phyloP scores from a whole-genome alignment of 1,139 yeast genomes.

The Geotrichum phurueaensis region DNA sequence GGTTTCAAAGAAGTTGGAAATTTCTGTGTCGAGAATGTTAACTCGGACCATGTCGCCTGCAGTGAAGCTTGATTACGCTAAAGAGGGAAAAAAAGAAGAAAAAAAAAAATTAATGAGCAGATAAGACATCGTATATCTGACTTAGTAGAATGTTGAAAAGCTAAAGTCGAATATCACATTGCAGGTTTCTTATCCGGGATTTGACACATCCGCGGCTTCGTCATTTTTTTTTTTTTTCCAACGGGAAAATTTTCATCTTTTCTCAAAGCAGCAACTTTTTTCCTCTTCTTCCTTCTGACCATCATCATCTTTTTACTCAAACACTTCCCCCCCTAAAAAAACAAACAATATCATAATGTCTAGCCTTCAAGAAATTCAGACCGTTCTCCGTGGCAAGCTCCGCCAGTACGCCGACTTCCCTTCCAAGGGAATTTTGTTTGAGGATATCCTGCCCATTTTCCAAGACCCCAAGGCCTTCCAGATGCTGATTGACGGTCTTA shows the following conservation, averaged over 20 bases:
- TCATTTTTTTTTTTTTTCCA: background rate
- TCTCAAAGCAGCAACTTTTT: background rate
- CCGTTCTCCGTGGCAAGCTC: conserved; percentile 30
- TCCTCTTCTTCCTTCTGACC: background rate
- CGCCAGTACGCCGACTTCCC: conserved; percentile 91
- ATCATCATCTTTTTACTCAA: background rate
- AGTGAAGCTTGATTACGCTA: background rate
- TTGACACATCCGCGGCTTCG: background rate
- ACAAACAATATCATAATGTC: conserved; percentile 1
- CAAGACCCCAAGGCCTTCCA: conserved; percentile 74
- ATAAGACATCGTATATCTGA: background rate
- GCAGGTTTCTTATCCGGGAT: background rate
- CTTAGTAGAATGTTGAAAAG: background rate
- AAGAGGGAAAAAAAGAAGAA: background rate
- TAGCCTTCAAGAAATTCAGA: conserved; percentile 19
- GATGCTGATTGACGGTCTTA: conserved; percentile 74
- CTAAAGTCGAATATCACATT: background rate
- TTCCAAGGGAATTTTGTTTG: conserved; percentile 83
- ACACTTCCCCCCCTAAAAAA: background rate
- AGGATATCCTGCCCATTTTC: conserved; percentile 93
- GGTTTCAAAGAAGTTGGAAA: background rate
- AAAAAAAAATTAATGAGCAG: background rate
- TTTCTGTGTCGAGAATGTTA: background rate
- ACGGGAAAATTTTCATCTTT: background rate
- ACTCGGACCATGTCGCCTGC: background rate